Evolutionary conservation across 306 rosid species (phyloP).

Genomic region (Erythrophleum fordii): DNA sequence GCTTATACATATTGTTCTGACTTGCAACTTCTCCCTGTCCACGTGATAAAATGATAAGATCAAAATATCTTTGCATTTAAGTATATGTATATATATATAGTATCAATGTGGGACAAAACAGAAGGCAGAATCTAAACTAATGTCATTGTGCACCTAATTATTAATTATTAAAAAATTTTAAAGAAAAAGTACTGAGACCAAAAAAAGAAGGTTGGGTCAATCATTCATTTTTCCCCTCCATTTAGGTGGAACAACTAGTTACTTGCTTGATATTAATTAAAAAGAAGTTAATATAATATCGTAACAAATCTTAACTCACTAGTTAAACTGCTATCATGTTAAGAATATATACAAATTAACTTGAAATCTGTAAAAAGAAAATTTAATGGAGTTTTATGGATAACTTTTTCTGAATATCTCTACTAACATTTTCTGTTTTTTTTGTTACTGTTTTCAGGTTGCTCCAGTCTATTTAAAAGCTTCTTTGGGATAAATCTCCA

Average conservation of each 20-base stretch:
- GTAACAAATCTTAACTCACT: background rate
- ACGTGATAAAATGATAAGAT: constrained; percentile 43
- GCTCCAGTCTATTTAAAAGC: too few relatives aligned
- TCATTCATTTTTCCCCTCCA: constrained; percentile 25
- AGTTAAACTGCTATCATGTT: background rate
- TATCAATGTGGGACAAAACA: constrained; percentile 42
- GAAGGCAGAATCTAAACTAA: constrained; percentile 49
- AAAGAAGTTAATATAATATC: background rate
- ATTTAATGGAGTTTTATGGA: background rate
- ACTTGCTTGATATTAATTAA: background rate
- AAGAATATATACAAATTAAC: background rate
- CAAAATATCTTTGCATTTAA: constrained; percentile 34
- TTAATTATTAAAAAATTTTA: constrained; percentile 35
- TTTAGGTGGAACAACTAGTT: constrained; percentile 20
- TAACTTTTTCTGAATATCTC: too few relatives aligned
- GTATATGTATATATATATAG: background rate
- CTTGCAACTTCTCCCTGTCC: constrained; percentile 48
- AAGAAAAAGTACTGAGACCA: constrained; percentile 22
- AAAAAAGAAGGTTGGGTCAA: constrained; percentile 12
- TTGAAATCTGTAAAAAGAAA: background rate
- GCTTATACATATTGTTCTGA: constrained; percentile 25
- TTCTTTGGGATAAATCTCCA: background rate
- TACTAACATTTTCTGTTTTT: too few relatives aligned
- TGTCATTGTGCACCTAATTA: constrained; percentile 36
- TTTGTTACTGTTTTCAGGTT: too few relatives aligned